phyloP scores from a whole-genome alignment of 331 rosid genomes.

The Spiraea crenata region DNA sequence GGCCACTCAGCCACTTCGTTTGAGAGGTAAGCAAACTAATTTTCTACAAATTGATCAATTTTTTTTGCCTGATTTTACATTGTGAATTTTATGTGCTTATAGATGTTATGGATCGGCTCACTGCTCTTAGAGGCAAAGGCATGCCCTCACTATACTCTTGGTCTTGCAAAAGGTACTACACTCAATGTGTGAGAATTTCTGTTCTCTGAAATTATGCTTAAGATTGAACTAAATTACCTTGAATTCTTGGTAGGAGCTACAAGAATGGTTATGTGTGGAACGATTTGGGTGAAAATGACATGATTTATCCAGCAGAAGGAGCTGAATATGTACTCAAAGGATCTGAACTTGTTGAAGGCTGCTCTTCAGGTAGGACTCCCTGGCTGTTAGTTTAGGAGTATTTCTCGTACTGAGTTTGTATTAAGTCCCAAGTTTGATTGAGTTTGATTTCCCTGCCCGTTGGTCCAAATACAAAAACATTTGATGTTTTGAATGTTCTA shows the following conservation, averaged over 20 bases:
- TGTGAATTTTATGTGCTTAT: not conserved
- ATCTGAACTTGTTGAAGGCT: slow-evolving; percentile 59
- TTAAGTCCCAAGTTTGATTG: not conserved
- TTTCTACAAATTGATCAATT: not conserved
- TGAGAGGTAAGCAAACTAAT: slow-evolving; percentile 43
- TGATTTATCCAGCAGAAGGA: slow-evolving; percentile 72
- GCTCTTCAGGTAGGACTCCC: slow-evolving; percentile 28
- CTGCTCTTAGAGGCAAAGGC: slow-evolving; percentile 71
- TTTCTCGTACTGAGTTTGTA: not conserved
- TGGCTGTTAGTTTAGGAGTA: too few species aligned
- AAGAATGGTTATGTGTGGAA: slow-evolving; percentile 87
- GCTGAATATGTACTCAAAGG: slow-evolving; percentile 86
- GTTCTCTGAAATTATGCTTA: not conserved
- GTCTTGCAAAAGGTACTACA: slow-evolving; percentile 80
- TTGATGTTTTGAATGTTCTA: not conserved
- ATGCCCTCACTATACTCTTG: slow-evolving; percentile 84
- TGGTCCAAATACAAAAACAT: too few species aligned
- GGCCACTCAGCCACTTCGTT: slow-evolving; percentile 68
- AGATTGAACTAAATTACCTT: not conserved
- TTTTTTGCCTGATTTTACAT: not conserved
- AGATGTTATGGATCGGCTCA: slow-evolving; percentile 76
- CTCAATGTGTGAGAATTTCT: not conserved
- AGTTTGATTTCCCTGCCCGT: not conserved
- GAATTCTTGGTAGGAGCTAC: slow-evolving; percentile 49
- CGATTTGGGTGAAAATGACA: slow-evolving; percentile 65